A percentile compares a stretch with the other conserved stretches of the same genome.
These are phyloP conservation scores for Starmerella potacharoeniae DNA, from an alignment of 805 yeast genomes.

Conservation along the genomic window DNA sequence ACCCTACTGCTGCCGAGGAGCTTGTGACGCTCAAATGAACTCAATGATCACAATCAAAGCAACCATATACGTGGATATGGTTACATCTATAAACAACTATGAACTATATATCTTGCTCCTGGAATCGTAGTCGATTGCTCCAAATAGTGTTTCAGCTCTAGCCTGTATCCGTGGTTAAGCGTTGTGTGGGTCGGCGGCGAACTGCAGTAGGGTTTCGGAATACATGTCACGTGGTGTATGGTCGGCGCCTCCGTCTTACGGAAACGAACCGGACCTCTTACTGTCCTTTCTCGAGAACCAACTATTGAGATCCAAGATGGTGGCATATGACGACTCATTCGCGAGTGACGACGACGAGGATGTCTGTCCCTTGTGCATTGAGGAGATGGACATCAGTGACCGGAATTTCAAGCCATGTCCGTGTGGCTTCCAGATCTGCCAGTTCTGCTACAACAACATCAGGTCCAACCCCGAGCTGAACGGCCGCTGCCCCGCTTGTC, in stretches of 20 bases:
- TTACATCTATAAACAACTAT: too few species aligned
- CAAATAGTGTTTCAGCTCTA: too few species aligned
- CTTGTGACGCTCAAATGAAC: constrained; percentile 62
- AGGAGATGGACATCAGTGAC: constrained; percentile 94
- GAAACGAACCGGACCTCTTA: not conserved
- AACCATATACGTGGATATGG: not conserved
- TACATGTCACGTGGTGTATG: too few species aligned
- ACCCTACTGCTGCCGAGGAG: constrained; percentile 98
- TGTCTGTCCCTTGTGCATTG: constrained; percentile 85
- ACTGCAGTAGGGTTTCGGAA: too few species aligned
- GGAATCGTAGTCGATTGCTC: too few species aligned
- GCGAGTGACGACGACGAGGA: constrained; percentile 70
- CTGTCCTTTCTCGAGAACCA: not conserved
- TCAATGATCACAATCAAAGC: not conserved
- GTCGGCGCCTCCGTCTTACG: not conserved
- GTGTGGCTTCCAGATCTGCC: constrained; percentile 97
- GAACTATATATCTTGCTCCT: too few species aligned
- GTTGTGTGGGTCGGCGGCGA: too few species aligned
- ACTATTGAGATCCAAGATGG: not conserved
- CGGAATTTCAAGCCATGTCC: constrained; percentile 98
- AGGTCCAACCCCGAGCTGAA: constrained; percentile 90
- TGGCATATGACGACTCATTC: constrained; percentile 40
- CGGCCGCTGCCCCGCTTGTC: constrained; percentile 96
- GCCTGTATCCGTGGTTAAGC: too few species aligned
- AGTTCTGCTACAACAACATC: constrained; percentile 94